These are phyloP conservation scores for Pseudogymnoascus sp. DNA, from an alignment of 2,329 filamentous ascomycete species.

Conservation along the genomic window DNA sequence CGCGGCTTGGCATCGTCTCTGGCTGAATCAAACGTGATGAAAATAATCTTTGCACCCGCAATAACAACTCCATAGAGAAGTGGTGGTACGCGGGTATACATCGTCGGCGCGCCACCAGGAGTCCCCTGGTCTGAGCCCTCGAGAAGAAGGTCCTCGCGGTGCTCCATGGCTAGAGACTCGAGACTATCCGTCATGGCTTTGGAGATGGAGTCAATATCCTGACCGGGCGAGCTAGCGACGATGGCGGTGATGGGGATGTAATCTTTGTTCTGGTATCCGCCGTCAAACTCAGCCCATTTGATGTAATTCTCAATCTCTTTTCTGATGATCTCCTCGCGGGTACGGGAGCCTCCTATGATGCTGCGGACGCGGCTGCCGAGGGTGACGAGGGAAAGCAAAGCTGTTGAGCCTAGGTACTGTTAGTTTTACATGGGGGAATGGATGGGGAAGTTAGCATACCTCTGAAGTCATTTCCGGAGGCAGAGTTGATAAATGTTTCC, in stretches of 20 bases:
- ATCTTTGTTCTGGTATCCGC: conserved; percentile 22
- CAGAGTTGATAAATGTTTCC: conserved; percentile 23
- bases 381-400: conserved; percentile 23
- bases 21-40: conserved; percentile 26
- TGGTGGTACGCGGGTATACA: conserved; percentile 22
- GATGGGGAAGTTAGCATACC: conserved; percentile 18
- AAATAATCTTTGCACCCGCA: conserved; percentile 20
- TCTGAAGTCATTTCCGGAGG: conserved; percentile 17
- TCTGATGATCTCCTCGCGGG: conserved; percentile 22
- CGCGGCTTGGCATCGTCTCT: conserved; percentile 20
- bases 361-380: conserved; percentile 23
- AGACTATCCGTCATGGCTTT: conserved; percentile 22
- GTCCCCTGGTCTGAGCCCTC: not conserved
- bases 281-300: conserved; percentile 29
- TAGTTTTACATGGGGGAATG: conserved; percentile 11
- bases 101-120: conserved; percentile 17
- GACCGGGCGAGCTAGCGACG: conserved; percentile 15
- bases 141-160: conserved; percentile 20
- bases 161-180: conserved; percentile 21
- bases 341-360: conserved; percentile 11
- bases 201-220: conserved; percentile 18
- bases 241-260: conserved; percentile 25
- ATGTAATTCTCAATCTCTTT: conserved; percentile 26
- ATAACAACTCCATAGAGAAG: conserved; percentile 29
- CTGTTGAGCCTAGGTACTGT: conserved; percentile 18